Percentiles rank a stretch among this genome's conserved stretches.
Evolutionary conservation across 495 filamentous ascomycete species (phyloP).

Genomic region (Friedmanniomyces endolithicus): DNA sequence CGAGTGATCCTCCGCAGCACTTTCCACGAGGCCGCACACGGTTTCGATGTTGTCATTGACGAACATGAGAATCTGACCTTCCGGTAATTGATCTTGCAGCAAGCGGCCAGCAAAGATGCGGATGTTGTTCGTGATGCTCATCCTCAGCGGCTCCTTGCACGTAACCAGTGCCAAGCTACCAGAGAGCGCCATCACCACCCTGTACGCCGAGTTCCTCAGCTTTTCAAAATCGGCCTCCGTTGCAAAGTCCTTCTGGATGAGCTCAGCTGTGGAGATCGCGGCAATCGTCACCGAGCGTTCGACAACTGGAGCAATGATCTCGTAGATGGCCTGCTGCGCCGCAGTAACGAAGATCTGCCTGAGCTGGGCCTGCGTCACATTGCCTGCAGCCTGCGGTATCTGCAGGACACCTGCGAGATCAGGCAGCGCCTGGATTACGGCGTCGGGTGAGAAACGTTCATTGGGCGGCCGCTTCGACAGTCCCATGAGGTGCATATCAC

Average conservation of each 20-base stretch:
- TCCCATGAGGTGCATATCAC: constrained; percentile 60
- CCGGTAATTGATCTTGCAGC: constrained; percentile 63
- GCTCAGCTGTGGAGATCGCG: constrained; percentile 83
- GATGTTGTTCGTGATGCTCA: constrained; percentile 93
- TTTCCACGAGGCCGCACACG: constrained; percentile 83
- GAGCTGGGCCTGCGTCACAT: constrained; percentile 37
- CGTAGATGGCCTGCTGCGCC: constrained; percentile 73
- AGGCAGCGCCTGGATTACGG: constrained; percentile 62
- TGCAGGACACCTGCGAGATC: constrained; percentile 61
- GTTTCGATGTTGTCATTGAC: constrained; percentile 95
- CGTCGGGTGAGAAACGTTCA: constrained; percentile 58
- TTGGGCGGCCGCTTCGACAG: constrained; percentile 49
- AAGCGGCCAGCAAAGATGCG: constrained; percentile 56
- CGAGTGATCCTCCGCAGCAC: constrained; percentile 84
- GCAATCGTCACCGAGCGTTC: constrained; percentile 96
- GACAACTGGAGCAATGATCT: constrained; percentile 93
- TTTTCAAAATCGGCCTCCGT: constrained; percentile 82
- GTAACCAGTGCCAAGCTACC: constrained; percentile 92
- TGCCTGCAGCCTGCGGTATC: constrained; percentile 55
- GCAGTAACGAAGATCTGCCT: constrained; percentile 72
- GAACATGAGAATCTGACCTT: constrained; percentile 87
- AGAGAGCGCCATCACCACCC: constrained; percentile 82
- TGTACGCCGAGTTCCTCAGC: constrained; percentile 70
- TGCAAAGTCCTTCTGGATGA: constrained; percentile 91
- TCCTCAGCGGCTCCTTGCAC: constrained; percentile 88